Conservation (phyloP, 2,329 filamentous ascomycete genomes). For the Neonectria neomacrospora region DNA sequence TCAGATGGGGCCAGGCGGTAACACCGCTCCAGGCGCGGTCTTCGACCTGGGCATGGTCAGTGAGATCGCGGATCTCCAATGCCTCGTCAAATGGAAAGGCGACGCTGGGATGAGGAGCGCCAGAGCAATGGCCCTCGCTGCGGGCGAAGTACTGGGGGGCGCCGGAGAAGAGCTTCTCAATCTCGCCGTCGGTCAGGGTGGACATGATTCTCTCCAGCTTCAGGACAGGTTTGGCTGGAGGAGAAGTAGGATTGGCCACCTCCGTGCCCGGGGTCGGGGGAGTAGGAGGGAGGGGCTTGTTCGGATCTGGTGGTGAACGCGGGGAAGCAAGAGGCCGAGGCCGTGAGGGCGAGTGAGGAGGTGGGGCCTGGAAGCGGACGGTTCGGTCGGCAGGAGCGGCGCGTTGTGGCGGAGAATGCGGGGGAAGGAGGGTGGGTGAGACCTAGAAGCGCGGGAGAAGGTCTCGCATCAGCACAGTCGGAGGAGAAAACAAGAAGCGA, state of each 20-base stretch:
- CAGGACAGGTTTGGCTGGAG: slow-evolving; percentile 56
- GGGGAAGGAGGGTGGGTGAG: slow-evolving; percentile 32
- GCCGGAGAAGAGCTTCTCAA: slow-evolving; percentile 79
- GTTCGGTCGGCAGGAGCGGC: slow-evolving; percentile 41
- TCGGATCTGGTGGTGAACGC: slow-evolving; percentile 58
- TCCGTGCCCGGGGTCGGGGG: slow-evolving; percentile 57
- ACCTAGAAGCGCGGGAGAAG: slow-evolving; percentile 19
- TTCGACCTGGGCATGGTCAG: slow-evolving; percentile 72
- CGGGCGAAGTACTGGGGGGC: slow-evolving; percentile 77
- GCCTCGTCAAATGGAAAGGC: slow-evolving; percentile 75
- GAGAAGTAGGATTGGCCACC: slow-evolving; percentile 36
- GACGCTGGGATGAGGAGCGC: slow-evolving; percentile 70
- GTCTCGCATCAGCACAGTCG: slow-evolving; percentile 15
- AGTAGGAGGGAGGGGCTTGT: slow-evolving; percentile 68
- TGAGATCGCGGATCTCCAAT: slow-evolving; percentile 69
- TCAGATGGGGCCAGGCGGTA: slow-evolving; percentile 72
- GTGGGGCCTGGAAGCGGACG: slow-evolving; percentile 41
- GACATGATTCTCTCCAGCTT: slow-evolving; percentile 69
- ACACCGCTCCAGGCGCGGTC: slow-evolving; percentile 71
- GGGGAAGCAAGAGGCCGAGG: slow-evolving; percentile 45
- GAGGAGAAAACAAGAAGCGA: not conserved
- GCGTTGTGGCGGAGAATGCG: slow-evolving; percentile 44
- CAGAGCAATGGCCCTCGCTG: slow-evolving; percentile 68
- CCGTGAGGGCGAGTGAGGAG: slow-evolving; percentile 41
- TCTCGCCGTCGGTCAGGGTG: slow-evolving; percentile 66